Percentiles rank a stretch among this genome's conserved stretches.
These are phyloP conservation scores for Laguncularia racemosa DNA, from an alignment of 345 rosid genomes.

Conservation along the genomic window DNA sequence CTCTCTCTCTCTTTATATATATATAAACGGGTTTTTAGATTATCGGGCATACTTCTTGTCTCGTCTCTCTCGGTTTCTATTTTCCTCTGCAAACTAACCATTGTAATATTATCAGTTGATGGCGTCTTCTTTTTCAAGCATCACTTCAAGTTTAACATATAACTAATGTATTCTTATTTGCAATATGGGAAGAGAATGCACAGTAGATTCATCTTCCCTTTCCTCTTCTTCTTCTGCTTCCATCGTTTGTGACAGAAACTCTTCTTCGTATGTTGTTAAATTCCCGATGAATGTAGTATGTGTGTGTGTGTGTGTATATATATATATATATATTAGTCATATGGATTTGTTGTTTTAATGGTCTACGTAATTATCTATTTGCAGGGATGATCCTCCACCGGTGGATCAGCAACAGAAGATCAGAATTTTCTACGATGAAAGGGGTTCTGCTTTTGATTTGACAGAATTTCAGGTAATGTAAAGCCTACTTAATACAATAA, in stretches of 20 bases:
- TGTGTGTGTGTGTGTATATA: no score
- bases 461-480: slow-evolving; percentile 15
- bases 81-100: not conserved
- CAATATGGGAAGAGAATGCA: slow-evolving; percentile 7
- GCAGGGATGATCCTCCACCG: slow-evolving; percentile 8
- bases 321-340: no score
- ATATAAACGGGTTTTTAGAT: no score
- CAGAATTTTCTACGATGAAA: slow-evolving; percentile 6
- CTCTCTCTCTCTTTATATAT: no score
- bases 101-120: not conserved
- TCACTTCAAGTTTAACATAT: no score
- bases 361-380: not conserved
- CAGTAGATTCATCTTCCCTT: slow-evolving; percentile 2
- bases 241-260: not conserved
- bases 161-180: not conserved
- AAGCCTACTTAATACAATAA: not conserved
- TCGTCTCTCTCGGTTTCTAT: not conserved
- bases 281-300: no score
- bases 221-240: slow-evolving; percentile 3
- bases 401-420: not conserved
- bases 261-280: not conserved
- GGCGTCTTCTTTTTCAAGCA: not conserved
- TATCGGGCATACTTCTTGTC: no score
- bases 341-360: not conserved
- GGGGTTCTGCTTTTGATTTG: slow-evolving; percentile 9